Evolutionary conservation across 495 filamentous ascomycete genomes (phyloP).

Genomic region (Durotheca rogersii): DNA sequence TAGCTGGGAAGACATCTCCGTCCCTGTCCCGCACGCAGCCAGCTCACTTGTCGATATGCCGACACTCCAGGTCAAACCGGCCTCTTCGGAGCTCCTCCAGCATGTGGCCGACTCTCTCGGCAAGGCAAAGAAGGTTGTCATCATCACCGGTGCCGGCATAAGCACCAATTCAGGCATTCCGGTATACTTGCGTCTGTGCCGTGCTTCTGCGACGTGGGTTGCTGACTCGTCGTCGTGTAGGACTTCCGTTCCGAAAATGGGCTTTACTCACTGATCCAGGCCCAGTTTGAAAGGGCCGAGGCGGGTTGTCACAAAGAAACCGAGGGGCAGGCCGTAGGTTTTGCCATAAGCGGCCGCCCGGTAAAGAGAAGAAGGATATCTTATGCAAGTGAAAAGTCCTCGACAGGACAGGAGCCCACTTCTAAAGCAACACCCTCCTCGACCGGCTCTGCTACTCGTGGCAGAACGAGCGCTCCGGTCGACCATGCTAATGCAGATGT

Average conservation of each 20-base stretch:
- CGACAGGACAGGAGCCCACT: background rate
- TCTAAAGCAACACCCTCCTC: background rate
- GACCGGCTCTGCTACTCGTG: background rate
- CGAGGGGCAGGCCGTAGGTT: constrained; percentile 8
- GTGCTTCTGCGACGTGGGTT: background rate
- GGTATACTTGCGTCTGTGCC: constrained; percentile 43
- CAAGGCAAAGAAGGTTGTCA: constrained; percentile 62
- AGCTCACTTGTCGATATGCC: constrained; percentile 45
- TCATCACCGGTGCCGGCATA: constrained; percentile 70
- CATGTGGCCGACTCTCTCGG: constrained; percentile 60
- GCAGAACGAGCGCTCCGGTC: background rate
- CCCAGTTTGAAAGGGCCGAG: constrained; percentile 57
- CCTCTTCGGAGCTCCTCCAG: constrained; percentile 55
- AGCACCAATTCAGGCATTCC: constrained; percentile 74
- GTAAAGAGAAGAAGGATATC: constrained; percentile 45
- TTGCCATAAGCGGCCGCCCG: constrained; percentile 42
- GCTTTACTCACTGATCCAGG: constrained; percentile 67
- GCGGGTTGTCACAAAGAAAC: constrained; percentile 23
- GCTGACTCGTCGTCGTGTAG: constrained; percentile 44
- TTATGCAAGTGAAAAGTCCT: constrained; percentile 8
- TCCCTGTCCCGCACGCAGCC: background rate
- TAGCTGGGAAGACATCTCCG: background rate
- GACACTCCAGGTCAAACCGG: constrained; percentile 53
- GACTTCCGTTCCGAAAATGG: constrained; percentile 72
- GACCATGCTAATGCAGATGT: background rate